Evolutionary conservation across 106 monocot species (phyloP).

Genomic region (Hemerocallis citrina): DNA sequence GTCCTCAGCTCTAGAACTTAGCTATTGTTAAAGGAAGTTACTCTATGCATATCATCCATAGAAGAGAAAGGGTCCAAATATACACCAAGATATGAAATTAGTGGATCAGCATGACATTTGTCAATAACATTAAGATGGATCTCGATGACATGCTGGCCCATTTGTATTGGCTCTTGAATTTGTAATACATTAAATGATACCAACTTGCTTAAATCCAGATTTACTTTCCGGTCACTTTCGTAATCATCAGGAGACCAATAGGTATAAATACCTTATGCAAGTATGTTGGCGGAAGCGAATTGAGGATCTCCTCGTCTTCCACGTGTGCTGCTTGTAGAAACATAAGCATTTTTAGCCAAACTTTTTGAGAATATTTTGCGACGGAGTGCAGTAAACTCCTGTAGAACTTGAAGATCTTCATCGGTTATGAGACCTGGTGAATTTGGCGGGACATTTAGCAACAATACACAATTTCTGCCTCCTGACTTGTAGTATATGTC

Average conservation of each 20-base stretch:
- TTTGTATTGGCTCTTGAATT: constrained; percentile 85
- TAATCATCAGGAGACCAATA: constrained; percentile 82
- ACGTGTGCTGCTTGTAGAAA: constrained; percentile 53
- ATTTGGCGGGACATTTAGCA: constrained; percentile 90
- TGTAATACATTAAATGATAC: constrained; percentile 72
- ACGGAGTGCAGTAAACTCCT: constrained; percentile 57
- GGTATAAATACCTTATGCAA: constrained; percentile 53
- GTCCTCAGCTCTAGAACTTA: constrained; percentile 8
- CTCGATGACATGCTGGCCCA: constrained; percentile 84
- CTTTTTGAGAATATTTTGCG: constrained; percentile 56
- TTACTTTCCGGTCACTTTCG: constrained; percentile 34
- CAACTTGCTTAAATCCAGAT: constrained; percentile 33
- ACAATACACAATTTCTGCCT: constrained; percentile 77
- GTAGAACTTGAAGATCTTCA: constrained; percentile 86
- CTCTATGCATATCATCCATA: constrained; percentile 1
- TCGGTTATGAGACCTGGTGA: constrained; percentile 80
- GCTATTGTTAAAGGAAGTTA: constrained; percentile 6
- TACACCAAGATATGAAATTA: constrained; percentile 68
- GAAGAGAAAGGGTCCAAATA: constrained; percentile 47
- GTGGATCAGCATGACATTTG: constrained; percentile 69
- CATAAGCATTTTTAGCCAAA: constrained; percentile 53
- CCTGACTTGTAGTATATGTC: constrained; percentile 90
- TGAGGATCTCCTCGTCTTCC: constrained; percentile 27
- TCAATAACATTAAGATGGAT: constrained; percentile 70
- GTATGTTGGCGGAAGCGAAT: constrained; percentile 39